Percentiles rank a stretch among this genome's conserved stretches.
Evolutionary conservation across 169 alveolate genomes (phyloP).

Genomic region (Cryptosporidium sp.): DNA sequence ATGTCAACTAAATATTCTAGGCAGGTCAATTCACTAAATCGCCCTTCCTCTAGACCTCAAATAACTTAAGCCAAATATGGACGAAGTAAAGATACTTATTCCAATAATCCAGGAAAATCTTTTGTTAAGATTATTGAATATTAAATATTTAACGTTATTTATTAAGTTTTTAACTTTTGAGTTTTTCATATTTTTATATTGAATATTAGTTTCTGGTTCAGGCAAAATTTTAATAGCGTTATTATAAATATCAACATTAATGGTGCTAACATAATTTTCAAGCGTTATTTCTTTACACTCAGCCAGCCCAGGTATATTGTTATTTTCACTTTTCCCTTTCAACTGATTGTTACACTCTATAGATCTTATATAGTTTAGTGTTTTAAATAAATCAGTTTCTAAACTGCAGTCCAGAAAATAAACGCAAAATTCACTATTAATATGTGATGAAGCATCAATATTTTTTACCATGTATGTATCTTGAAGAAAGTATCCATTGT

Average conservation of each 20-base stretch:
- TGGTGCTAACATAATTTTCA: constrained; percentile 21
- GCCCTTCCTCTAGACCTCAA: constrained; percentile 2
- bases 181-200: background rate
- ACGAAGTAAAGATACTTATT: constrained; percentile 35
- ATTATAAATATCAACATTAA: constrained; percentile 23
- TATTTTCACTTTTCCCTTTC: constrained; percentile 1
- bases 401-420: constrained; percentile 23
- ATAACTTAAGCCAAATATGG: constrained; percentile 53
- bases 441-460: constrained; percentile 59
- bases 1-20: background rate
- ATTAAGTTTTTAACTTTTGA: background rate
- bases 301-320: constrained; percentile 34
- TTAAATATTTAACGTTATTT: background rate
- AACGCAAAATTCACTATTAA: constrained; percentile 26
- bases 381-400: constrained; percentile 54
- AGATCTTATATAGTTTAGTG: constrained; percentile 29
- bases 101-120: constrained; percentile 50
- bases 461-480: constrained; percentile 95
- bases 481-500: constrained; percentile 94
- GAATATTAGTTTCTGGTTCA: background rate
- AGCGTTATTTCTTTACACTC: constrained; percentile 5
- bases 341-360: constrained; percentile 22
- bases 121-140: background rate
- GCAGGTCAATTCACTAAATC: background rate
- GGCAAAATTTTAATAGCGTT: constrained; percentile 22